Base-by-base conservation (phyloP, 1,284 basidiomycete species). In the Xerocomus cyaneibrunnescens region DNA sequence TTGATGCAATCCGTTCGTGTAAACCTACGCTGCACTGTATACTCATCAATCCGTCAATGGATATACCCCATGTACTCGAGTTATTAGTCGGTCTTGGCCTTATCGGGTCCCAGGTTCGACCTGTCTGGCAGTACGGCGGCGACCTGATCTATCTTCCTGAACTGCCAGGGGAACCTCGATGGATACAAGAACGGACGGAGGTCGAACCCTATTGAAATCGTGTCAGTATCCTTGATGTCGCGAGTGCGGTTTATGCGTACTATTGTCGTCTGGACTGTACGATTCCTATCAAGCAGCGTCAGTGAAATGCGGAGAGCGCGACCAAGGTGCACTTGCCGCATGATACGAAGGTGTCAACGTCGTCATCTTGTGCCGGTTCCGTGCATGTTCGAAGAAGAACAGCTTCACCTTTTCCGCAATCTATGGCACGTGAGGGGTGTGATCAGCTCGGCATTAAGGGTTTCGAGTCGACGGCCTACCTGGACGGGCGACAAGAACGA, bases 361-460 rank as follows among this genome's bases (percentile, higher is more conserved):
- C 9, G 97, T 99, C 96, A 99, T 99, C 82, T 99, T 99, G 74
- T 99, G 96, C 48, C 97, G 76, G 71, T 99, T 99, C 52, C 95
- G 80, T 0, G 96, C 96, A 62, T 99, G 87, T 69, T 96, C 93
- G 65, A 95, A 97, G 79, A 94, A 99, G 78, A 99, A 99, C 51
- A 87, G 75, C 71, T 99, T 98, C 62, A 99, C 96, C 75, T 98
- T 99, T 58, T 93, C 89, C 7, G 96, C 96, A 50, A 99, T 93
- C 90, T 96, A 21, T 4, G 12, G 5, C 7, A 14, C n/a, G 16
- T 13, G 8, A 7, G n/a, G n/a, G n/a, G n/a, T n/a, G 16, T 30
- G 28, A 30, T 30, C 28, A 30, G 28, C 8, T 30, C 7, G 8
- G 10, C 28, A 30, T 3, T 3, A 30, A 3, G 28, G 9, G 5